Percentiles rank a stretch among this genome's conserved stretches.
Evolutionary conservation across 306 rosid species (phyloP).

Genomic region (Cajanus cajan): DNA sequence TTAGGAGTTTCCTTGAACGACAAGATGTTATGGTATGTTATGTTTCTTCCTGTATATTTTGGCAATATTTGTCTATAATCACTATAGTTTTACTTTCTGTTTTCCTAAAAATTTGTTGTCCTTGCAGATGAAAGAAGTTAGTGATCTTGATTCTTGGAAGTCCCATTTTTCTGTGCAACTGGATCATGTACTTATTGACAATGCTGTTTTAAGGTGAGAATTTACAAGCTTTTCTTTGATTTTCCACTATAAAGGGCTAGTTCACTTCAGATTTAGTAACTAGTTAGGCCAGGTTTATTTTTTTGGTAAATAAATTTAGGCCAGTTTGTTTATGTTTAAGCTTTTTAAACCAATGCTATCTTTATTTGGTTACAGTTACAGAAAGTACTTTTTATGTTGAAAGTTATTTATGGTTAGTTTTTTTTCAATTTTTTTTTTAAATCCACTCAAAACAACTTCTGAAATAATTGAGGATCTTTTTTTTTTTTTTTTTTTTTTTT

Average conservation of each 20-base stretch:
- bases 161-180: conserved; percentile 64
- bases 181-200: conserved; percentile 60
- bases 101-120: conserved; percentile 4
- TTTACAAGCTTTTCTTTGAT: neutral
- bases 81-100: neutral
- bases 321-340: too few species aligned
- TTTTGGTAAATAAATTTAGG: too few species aligned
- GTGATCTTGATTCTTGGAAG: conserved; percentile 70
- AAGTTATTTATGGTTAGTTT: too few species aligned
- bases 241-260: neutral
- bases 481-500: neutral
- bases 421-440: neutral
- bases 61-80: neutral
- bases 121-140: conserved; percentile 67
- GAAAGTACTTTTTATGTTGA: too few species aligned
- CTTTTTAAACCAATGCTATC: neutral
- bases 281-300: too few species aligned
- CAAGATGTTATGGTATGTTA: conserved; percentile 59
- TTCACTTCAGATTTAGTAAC: neutral
- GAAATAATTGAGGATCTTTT: neutral
- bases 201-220: conserved; percentile 68
- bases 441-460: neutral
- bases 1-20: conserved; percentile 48
- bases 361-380: neutral
- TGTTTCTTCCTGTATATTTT: conserved; percentile 22